Evolutionary conservation across 805 yeast species (phyloP).

Genomic region (Starmerella bombi): DNA sequence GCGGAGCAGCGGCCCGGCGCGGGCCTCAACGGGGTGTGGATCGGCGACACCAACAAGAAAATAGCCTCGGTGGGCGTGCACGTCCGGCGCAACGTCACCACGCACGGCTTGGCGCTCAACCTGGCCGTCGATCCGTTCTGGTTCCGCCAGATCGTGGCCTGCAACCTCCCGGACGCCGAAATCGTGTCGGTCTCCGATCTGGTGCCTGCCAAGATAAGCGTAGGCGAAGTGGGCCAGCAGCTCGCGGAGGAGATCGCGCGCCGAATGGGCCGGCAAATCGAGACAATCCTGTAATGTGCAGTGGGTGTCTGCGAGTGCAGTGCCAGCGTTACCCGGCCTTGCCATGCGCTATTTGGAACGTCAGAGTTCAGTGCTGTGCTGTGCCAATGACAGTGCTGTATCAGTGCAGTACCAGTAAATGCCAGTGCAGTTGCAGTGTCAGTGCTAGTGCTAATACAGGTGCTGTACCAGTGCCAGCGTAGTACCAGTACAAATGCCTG

Average conservation of each 20-base stretch:
- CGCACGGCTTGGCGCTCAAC: slow-evolving; percentile 83
- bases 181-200: slow-evolving; percentile 30
- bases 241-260: slow-evolving; percentile 29
- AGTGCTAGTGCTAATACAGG: no score
- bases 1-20: slow-evolving; percentile 38
- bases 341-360: no score
- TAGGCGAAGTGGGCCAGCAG: slow-evolving; percentile 32
- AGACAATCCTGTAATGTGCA: no score
- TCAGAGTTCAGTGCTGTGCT: no score
- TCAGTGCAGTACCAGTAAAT: no score
- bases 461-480: no score
- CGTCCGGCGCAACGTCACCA: slow-evolving; percentile 67
- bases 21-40: slow-evolving; percentile 84
- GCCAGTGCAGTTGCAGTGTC: no score
- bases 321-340: no score
- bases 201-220: slow-evolving; percentile 12
- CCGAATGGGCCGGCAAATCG: slow-evolving; percentile 1
- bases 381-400: no score
- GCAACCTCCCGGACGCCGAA: slow-evolving; percentile 67
- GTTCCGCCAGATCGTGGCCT: slow-evolving; percentile 63
- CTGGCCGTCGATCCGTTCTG: slow-evolving; percentile 57
- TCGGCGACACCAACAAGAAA: slow-evolving; percentile 37
- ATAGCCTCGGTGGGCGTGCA: slow-evolving; percentile 86
- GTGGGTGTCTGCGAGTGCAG: no score
- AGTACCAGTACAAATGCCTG: no score